Evolutionary conservation across 257 asterid genomes (phyloP).

Genomic region (Solanum chmielewskii): DNA sequence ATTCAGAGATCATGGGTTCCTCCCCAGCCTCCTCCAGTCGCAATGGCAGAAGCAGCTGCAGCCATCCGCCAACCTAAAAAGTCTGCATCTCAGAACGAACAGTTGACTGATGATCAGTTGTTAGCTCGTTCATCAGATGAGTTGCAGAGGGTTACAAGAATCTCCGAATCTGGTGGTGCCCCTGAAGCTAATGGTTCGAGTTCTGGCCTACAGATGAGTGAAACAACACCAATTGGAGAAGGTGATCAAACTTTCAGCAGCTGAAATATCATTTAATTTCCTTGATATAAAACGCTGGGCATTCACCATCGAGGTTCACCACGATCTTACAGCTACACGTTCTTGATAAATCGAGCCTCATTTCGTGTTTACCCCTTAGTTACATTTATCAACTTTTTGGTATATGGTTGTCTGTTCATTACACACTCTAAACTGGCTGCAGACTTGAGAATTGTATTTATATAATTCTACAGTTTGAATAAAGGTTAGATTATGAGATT

Average conservation of each 20-base stretch:
- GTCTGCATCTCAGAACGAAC: conserved; percentile 31
- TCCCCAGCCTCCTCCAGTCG: conserved; percentile 93
- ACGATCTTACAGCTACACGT: neutral
- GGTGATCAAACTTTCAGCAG: neutral
- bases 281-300: neutral
- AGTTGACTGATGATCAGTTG: conserved; percentile 49
- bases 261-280: neutral
- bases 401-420: neutral
- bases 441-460: neutral
- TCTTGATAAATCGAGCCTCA: neutral
- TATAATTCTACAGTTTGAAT: neutral
- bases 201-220: conserved; percentile 25
- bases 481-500: neutral
- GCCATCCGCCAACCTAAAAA: conserved; percentile 95
- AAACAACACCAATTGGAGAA: conserved; percentile 34
- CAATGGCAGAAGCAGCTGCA: conserved; percentile 85
- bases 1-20: conserved; percentile 81
- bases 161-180: conserved; percentile 63
- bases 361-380: neutral
- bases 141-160: conserved; percentile 53
- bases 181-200: conserved; percentile 28
- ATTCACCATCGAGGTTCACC: neutral
- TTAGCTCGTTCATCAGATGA: conserved; percentile 52
- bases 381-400: neutral
- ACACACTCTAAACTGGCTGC: neutral